Evolutionary conservation across 2,329 filamentous ascomycete genomes (phyloP).

Genomic region (Diaporthe batatas): DNA sequence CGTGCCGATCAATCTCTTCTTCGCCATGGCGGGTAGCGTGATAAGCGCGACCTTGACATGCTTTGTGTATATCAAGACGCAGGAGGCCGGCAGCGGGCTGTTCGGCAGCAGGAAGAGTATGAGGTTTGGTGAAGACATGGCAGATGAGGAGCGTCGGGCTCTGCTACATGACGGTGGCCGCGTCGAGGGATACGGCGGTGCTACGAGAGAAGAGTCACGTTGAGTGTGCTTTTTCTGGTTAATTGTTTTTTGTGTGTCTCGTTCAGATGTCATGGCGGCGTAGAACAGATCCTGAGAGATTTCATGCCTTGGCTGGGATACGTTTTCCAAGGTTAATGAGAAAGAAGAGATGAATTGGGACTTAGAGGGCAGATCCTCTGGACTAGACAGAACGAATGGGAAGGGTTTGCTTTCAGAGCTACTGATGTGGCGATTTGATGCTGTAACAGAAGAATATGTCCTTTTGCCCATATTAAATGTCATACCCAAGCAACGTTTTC

Average conservation of each 20-base stretch:
- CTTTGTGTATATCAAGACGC: slow-evolving; percentile 59
- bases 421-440: not conserved
- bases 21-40: slow-evolving; percentile 66
- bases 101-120: not conserved
- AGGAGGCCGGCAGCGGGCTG: slow-evolving; percentile 16
- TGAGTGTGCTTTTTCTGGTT: not conserved
- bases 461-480: not conserved
- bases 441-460: slow-evolving; percentile 7
- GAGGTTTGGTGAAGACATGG: slow-evolving; percentile 3
- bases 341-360: not conserved
- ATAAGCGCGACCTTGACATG: slow-evolving; percentile 68
- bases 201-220: not conserved
- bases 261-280: not conserved
- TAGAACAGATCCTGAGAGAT: not conserved
- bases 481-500: not conserved
- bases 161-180: not conserved
- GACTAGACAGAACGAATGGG: not conserved
- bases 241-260: not conserved
- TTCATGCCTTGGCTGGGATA: not conserved
- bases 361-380: not conserved
- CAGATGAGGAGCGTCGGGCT: slow-evolving; percentile 14
- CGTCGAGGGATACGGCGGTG: not conserved
- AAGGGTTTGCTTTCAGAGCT: not conserved
- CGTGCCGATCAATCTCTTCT: slow-evolving; percentile 71
- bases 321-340: too few species aligned